Base-by-base conservation (phyloP, 345 rosid species). In the Clarkia xantiana region DNA sequence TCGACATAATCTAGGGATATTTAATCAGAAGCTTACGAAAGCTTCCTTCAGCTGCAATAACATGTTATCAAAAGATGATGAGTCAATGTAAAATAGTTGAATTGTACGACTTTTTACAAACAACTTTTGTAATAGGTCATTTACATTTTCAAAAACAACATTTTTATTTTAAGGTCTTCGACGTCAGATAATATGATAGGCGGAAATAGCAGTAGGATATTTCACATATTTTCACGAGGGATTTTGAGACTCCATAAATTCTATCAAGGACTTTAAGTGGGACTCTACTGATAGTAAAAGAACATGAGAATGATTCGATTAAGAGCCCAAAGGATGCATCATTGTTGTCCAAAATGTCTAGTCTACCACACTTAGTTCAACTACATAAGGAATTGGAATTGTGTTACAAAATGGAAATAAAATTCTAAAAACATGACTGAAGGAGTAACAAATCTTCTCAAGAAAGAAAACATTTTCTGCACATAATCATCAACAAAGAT, bases 281-380 rank as follows among this genome's bases (percentile, higher is more conserved):
- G 76, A 71, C 17, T 80, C 86, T 58, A 66, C 63, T 13, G 88
- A 60, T 57, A 85, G 59, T 57, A 74, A 58, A 62, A 89, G 86
- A 66, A 85, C 64, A 84, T 1, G 97, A 94, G 66, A 90, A 85
- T 19, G 95, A 90, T 71, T 85, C 95, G 20, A 85, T 62, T 17
- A 89, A 53, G 62, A 64, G 75, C 10, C 69, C 66, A 57, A 89
- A 80, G 51, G 79, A 64, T 14, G 67, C 76, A 63, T 80, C 86
- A 14, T 53, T 65, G 50, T 70, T 63, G 14, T 79, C 87, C 59
- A 89, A 18, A 80, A 65, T 76, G 42, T 77, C 75, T 55, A 85
- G 67, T 44, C 97, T 95, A 63, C 97, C 97, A 47, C 90, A 86
- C 68, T 93, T 78, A 50, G 95, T 95, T 72, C 85, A 56, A 90